Evolutionary conservation across 176 grass and related monocot species (phyloP), one percentile per base, ranked within the genome.

Genomic region (Rhynchospora tenuis): DNA sequence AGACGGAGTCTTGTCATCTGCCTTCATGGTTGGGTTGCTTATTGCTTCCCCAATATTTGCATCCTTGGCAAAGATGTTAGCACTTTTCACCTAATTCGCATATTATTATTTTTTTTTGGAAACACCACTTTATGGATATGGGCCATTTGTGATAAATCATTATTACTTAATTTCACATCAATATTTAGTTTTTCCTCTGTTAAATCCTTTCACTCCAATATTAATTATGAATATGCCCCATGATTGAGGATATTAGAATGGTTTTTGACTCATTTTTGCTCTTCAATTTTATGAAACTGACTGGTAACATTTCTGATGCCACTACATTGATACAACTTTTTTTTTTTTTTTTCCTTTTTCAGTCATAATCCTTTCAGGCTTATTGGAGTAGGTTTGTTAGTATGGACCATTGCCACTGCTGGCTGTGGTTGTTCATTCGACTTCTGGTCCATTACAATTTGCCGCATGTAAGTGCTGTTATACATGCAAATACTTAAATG

Each of bases 281-380:
- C 64, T 61, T 67, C 26, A 67, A 38, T 33, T 33, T 67, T 9
- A 38, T 75, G 23, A 23, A 75, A 54, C 26, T 51, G 52, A 75
- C 47, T 28, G 24, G 12, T 75, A 52, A 47, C 13, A 75, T 75
- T 27, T 24, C 16, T 75, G 24, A 29, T 75, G 72, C 16, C 23
- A 44, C 38, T 64, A 58, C 28, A 47, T 62, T 64, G 52, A 82
- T 82, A 51, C 26, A 28, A 17, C 42, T 89, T 82, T 19, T 45
- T 65, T n/a, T n/a, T n/a, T 89, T 82, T 19, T 45, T 44, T 33
- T 29, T 73, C 56, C 65, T 59, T 73, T 81, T 86, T 50, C 91
- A 99, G 96, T 64, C 86, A 92, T 82, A 99, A 99, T 90, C 96
- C 96, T 86, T 99, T 99, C 64, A 99, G 91, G 84, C 89, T 99